These are phyloP conservation scores for Saussurea involucrata DNA, from an alignment of 129 eudicot genomes.

Conservation along the genomic window DNA sequence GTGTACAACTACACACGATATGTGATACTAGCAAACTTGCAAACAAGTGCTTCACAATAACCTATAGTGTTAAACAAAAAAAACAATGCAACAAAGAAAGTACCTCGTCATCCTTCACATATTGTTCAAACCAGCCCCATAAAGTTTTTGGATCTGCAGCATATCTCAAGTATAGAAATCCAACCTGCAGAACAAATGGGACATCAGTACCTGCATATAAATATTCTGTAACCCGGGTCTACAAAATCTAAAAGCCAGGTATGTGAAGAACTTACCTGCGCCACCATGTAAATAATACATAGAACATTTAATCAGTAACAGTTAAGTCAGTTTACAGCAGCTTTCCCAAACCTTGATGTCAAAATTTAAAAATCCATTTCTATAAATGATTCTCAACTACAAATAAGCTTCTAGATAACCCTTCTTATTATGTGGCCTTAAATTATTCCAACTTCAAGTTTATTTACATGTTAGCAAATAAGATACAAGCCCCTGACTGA, in stretches of 20 bases:
- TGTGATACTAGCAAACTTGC: not conserved
- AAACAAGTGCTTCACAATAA: not conserved
- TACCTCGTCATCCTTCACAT: slow-evolving; percentile 95
- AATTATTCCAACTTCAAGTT: not conserved
- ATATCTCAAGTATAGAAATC: slow-evolving; percentile 89
- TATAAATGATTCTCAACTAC: not conserved
- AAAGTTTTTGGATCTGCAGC: slow-evolving; percentile 93
- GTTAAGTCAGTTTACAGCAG: not conserved
- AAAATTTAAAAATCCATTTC: not conserved
- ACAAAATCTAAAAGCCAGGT: not conserved
- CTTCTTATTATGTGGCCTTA: not conserved
- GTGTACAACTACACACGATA: not conserved
- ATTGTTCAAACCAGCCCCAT: slow-evolving; percentile 97
- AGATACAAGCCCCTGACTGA: not conserved
- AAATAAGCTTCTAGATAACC: not conserved
- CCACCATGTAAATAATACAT: slow-evolving; percentile 1
- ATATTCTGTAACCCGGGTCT: not conserved
- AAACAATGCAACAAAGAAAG: not conserved
- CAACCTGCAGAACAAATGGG: slow-evolving; percentile 51
- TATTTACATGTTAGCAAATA: not conserved
- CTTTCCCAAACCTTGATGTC: not conserved
- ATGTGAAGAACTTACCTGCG: not conserved
- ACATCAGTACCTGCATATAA: not conserved
- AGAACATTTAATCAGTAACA: not conserved
- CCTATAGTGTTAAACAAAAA: not conserved